A percentile compares a stretch with the other conserved stretches of the same genome.
These are phyloP conservation scores for Rhododendron ovatum DNA, from an alignment of 148 eudicot species.

Conservation along the genomic window DNA sequence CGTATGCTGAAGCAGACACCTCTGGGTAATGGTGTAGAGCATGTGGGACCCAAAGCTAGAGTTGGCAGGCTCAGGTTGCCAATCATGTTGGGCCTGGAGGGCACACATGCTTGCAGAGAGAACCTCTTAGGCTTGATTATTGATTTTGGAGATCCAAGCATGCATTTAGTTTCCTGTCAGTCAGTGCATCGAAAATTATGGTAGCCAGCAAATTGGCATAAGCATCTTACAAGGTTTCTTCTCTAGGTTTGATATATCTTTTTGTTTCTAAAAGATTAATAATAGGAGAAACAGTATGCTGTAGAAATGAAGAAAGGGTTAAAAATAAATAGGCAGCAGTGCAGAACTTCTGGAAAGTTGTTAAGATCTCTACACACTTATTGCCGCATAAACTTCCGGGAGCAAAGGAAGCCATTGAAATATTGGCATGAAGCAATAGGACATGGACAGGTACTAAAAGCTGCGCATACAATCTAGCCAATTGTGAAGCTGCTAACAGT, in stretches of 20 bases:
- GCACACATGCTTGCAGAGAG: constrained; percentile 28
- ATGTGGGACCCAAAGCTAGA: constrained; percentile 26
- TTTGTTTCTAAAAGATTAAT: neutral
- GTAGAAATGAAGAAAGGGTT: neutral
- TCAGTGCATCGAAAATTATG: constrained; percentile 30
- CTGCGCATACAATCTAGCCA: neutral
- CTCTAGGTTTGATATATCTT: neutral
- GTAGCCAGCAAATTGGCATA: constrained; percentile 9
- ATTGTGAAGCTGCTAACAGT: neutral
- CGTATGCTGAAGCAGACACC: constrained; percentile 31
- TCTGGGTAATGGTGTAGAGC: constrained; percentile 21
- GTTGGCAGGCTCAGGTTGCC: constrained; percentile 22
- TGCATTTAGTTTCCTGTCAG: constrained; percentile 55
- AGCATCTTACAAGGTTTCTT: neutral
- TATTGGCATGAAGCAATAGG: neutral
- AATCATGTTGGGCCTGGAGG: constrained; percentile 19
- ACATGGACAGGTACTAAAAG: neutral
- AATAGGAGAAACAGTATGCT: neutral
- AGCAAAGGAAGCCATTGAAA: neutral
- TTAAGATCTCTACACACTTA: neutral
- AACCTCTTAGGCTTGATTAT: constrained; percentile 28
- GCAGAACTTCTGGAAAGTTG: neutral
- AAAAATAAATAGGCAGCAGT: neutral
- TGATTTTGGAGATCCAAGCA: constrained; percentile 46
- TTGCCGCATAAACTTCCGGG: neutral